Percentiles rank a stretch among this genome's conserved stretches.
These are phyloP conservation scores for Leishmania guyanensis DNA, from an alignment of 208 protist species.

Conservation along the genomic window DNA sequence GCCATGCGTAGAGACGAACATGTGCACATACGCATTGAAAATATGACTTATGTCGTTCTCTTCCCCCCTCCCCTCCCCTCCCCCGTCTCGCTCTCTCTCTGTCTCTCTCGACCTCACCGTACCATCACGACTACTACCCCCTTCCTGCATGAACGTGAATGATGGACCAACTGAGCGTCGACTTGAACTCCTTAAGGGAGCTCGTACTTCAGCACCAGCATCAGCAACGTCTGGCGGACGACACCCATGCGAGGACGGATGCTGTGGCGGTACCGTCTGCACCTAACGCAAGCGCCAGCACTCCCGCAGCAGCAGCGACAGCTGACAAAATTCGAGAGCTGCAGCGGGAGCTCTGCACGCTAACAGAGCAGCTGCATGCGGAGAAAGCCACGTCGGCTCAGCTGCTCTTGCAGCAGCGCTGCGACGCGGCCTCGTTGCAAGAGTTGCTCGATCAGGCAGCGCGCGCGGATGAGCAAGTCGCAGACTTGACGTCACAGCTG, in stretches of 20 bases:
- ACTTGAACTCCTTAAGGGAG: conserved; percentile 8
- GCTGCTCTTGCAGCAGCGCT: conserved; percentile 34
- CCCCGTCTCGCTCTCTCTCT: not conserved
- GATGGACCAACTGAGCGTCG: not conserved
- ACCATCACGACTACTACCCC: not conserved
- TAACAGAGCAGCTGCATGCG: conserved; percentile 31
- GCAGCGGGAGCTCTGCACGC: conserved; percentile 16
- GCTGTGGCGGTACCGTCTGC: not conserved
- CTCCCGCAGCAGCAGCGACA: not conserved
- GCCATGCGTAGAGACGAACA: not conserved
- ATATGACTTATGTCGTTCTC: not conserved
- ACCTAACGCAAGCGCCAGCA: not conserved
- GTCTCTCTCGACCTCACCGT: not conserved
- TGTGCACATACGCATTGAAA: conserved; percentile 5
- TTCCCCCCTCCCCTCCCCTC: not conserved
- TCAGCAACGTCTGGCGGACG: not conserved
- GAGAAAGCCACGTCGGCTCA: conserved; percentile 25
- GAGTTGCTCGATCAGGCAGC: conserved; percentile 9
- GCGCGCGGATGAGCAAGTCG: conserved; percentile 16
- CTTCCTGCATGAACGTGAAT: not conserved
- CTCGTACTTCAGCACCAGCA: conserved; percentile 14
- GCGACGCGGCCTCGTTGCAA: conserved; percentile 19
- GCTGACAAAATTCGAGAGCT: conserved; percentile 11
- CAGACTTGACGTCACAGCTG: conserved; percentile 24
- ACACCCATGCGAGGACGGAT: not conserved